phyloP scores from a whole-genome alignment of 768 basidiomycete species.

The Suillus weaverae region DNA sequence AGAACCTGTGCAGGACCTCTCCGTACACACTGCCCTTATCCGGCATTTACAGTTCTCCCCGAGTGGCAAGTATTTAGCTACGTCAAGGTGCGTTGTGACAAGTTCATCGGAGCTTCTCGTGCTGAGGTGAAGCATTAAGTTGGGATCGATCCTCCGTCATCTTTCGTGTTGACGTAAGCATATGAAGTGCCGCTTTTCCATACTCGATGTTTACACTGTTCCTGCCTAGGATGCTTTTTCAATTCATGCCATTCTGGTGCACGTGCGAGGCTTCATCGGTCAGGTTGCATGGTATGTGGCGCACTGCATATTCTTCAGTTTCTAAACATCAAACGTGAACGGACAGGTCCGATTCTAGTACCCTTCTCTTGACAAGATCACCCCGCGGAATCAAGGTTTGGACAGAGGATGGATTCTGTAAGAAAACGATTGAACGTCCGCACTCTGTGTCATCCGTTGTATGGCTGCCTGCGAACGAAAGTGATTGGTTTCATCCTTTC shows the following conservation, averaged over 20 bases:
- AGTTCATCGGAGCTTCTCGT: background rate
- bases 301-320: background rate
- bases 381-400: conserved; percentile 52
- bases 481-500: conserved; percentile 25
- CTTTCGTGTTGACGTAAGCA: conserved; percentile 47
- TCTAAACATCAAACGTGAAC: conserved; percentile 8
- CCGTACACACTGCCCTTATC: conserved; percentile 51
- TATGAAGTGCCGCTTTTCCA: background rate
- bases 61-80: conserved; percentile 51
- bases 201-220: conserved; percentile 18
- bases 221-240: conserved; percentile 40
- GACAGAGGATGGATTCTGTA: conserved; percentile 56
- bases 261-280: conserved; percentile 52
- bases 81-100: conserved; percentile 40
- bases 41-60: conserved; percentile 58
- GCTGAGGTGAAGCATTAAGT: conserved; percentile 23
- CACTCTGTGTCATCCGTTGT: conserved; percentile 47
- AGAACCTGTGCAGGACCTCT: conserved; percentile 41
- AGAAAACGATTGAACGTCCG: conserved; percentile 48
- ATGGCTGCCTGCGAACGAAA: conserved; percentile 52
- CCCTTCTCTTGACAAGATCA: conserved; percentile 46
- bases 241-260: conserved; percentile 48
- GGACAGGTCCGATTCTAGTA: conserved; percentile 47
- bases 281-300: conserved; percentile 50
- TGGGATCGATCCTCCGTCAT: conserved; percentile 55